Conservation (phyloP, 2,329 filamentous ascomycete species). For the Lachnellula occidentalis region DNA sequence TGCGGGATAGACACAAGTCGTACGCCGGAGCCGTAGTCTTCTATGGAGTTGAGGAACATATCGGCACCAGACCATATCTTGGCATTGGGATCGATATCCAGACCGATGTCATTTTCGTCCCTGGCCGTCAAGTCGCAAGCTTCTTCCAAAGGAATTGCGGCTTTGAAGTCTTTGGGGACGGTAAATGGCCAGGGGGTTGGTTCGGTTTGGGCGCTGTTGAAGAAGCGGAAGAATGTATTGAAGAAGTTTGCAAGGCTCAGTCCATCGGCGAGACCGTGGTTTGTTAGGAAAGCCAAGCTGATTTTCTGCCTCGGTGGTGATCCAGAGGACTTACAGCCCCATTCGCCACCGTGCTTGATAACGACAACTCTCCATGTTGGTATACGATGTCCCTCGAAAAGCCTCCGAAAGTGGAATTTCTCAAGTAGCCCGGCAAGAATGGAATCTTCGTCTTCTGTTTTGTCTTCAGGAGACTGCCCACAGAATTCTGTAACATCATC, state of each 20-base stretch:
- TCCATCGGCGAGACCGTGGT: background rate
- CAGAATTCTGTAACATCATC: slow-evolving; percentile 6
- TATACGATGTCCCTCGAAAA: background rate
- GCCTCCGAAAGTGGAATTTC: slow-evolving; percentile 1
- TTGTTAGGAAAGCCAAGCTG: slow-evolving; percentile 1
- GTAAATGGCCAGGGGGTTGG: background rate
- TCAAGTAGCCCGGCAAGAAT: background rate
- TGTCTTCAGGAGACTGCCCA: background rate
- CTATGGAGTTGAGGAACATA: background rate
- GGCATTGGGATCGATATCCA: background rate
- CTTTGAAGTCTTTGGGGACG: background rate
- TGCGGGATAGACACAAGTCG: background rate
- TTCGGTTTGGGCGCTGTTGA: background rate
- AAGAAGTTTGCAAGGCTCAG: background rate
- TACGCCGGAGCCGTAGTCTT: background rate
- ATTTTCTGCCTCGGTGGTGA: background rate
- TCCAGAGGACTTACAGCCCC: background rate
- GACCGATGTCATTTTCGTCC: background rate
- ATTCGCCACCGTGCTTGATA: slow-evolving; percentile 5
- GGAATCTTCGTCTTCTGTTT: slow-evolving; percentile 1
- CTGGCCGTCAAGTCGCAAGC: background rate
- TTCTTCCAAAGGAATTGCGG: background rate
- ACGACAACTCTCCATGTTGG: slow-evolving; percentile 10
- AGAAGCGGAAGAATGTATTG: background rate
- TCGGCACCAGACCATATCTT: background rate